A percentile compares a stretch with the other conserved stretches of the same genome.
Evolutionary conservation across 1,139 yeast genomes (phyloP).

Genomic region (Debaryomycetaceae sp.): DNA sequence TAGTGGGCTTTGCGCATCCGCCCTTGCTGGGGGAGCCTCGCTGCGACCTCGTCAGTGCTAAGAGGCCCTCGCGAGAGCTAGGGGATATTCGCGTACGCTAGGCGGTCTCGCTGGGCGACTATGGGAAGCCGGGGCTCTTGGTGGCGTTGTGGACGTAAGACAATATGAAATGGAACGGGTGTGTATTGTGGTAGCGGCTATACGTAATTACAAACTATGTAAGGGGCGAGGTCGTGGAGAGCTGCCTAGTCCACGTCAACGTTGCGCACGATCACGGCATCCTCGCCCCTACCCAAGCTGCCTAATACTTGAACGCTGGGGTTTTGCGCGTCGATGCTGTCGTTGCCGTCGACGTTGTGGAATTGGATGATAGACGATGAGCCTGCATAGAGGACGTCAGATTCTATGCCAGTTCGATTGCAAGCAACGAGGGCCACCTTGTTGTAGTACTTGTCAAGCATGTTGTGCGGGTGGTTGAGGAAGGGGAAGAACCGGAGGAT

Average conservation of each 20-base stretch:
- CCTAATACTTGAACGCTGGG: constrained; percentile 54
- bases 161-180: too few relatives aligned
- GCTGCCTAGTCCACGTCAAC: constrained; percentile 33
- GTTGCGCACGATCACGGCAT: constrained; percentile 60
- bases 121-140: too few relatives aligned
- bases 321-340: constrained; percentile 28
- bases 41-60: too few relatives aligned
- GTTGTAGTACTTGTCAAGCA: constrained; percentile 19
- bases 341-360: constrained; percentile 19
- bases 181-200: too few relatives aligned
- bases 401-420: constrained; percentile 76
- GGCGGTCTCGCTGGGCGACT: too few relatives aligned
- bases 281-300: constrained; percentile 55
- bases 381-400: constrained; percentile 68
- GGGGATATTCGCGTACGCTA: too few relatives aligned
- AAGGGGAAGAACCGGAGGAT: constrained; percentile 66
- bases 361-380: constrained; percentile 58
- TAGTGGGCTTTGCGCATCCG: too few relatives aligned
- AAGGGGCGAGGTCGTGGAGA: not conserved
- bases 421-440: constrained; percentile 48
- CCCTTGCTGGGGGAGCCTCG: too few relatives aligned
- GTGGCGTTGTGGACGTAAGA: too few relatives aligned
- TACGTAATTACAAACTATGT: too few relatives aligned
- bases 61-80: too few relatives aligned
- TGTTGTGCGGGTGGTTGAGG: constrained; percentile 39